Evolutionary conservation across 2,329 filamentous ascomycete genomes (phyloP), one percentile per base, ranked within the genome.

Genomic region (Cucurbitaria berberidis): DNA sequence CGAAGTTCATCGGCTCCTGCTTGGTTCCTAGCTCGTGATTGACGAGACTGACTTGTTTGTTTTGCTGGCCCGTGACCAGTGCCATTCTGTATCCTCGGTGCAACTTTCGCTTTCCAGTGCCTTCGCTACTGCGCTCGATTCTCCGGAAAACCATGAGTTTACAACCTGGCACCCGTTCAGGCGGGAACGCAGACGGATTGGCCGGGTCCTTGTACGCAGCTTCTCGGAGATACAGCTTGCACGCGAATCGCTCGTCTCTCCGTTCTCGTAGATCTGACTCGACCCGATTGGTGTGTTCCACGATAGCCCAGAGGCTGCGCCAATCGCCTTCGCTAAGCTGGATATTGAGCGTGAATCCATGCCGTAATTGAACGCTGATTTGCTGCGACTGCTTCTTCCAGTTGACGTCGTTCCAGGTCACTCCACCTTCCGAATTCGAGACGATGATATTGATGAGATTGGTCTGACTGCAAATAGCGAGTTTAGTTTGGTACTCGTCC

Each of bases 121-220:
- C 90, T 55, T 90, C 89, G 36, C 82, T 86, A 61, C 91, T 84
- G 47, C 86, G 86, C 22, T 84, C 79, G 1, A 85, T 78, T 62
- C 84, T 87, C 70, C 96, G 90, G 66, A 93, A 96, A 3, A 96
- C 72, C 7, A 86, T 84, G 24, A 95, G 76, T 35, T 88, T 87
- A 72, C 91, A 96, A 36, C 85, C 82, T 32, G 84, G 80, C 5
- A 92, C 82, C 5, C 88, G 81, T 21, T 96, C 91, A 41, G 86
- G 82, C 5, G 91, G 90, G 70, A 96, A 96, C 1, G 84, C 81
- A 52, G 86, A 83, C 13, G 88, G 82, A 53, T 89, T 82, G n/a
- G 86, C 79, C 1, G 87, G 82, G 67, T 96, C 91, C 67, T 91
- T 88, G 70, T 93, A 95, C 66, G 93, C 90, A 60, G 96, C 91